These are phyloP conservation scores for Fusarium longipes DNA, from an alignment of 2,329 filamentous ascomycete species.

Conservation along the genomic window DNA sequence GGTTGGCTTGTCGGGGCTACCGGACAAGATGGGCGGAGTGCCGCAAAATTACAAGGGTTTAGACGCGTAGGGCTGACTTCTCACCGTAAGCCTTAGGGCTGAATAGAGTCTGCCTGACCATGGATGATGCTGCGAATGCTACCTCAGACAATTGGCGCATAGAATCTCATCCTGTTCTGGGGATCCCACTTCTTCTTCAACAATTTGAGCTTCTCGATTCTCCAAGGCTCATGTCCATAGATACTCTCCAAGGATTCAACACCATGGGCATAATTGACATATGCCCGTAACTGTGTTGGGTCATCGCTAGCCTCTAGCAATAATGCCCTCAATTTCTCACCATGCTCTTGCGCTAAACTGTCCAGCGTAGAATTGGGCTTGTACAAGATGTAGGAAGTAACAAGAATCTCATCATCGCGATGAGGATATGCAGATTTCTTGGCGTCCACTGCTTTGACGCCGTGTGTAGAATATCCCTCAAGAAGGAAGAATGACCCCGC, in stretches of 20 bases:
- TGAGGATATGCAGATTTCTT: constrained; percentile 27
- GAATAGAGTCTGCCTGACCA: constrained; percentile 6
- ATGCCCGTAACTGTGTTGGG: constrained; percentile 16
- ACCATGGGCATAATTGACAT: constrained; percentile 38
- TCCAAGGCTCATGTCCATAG: constrained; percentile 47
- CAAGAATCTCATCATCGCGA: constrained; percentile 24
- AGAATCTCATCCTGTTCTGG: constrained; percentile 44
- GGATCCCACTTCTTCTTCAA: constrained; percentile 62
- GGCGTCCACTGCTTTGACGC: constrained; percentile 12
- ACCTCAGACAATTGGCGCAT: constrained; percentile 38
- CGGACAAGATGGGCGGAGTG: background rate
- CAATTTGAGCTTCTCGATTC: constrained; percentile 55
- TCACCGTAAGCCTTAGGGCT: background rate
- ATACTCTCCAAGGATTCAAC: constrained; percentile 16
- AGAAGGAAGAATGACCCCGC: constrained; percentile 60
- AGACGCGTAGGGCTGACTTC: constrained; percentile 9
- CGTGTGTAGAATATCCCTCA: constrained; percentile 59
- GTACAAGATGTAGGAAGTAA: constrained; percentile 22
- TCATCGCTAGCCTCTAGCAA: constrained; percentile 20
- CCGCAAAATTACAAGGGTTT: background rate
- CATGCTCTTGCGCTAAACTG: constrained; percentile 18
- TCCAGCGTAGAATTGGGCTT: constrained; percentile 26
- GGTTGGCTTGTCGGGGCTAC: background rate
- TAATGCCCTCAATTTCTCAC: constrained; percentile 11
- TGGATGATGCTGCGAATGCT: background rate